Base-by-base conservation (phyloP, 306 rosid species). In the Parietaria judaica region DNA sequence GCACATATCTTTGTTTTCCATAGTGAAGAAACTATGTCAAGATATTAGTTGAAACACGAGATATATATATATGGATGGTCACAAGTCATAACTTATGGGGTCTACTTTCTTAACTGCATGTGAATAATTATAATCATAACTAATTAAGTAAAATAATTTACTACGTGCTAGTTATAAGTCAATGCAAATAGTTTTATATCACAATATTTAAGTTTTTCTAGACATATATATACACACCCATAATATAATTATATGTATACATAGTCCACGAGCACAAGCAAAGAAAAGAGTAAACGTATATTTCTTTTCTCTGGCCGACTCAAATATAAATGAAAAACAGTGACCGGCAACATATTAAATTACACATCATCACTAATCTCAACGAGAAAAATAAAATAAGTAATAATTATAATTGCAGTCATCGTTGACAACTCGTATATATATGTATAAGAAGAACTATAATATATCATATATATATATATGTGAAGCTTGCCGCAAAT, bases 381-480 rank as follows among this genome's bases (percentile, higher is more conserved):
- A 41, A 41, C 6, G 9, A 5, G 9, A 41, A 1, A 5, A 41
- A 41, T 23, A 60, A 16, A 60, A n/a, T 45, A 8, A 6, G 11
- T 5, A 66, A 47, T 14, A 54, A 8, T n/a, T 35, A 17, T 8
- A 46, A 11, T 34, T 9, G 55, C 51, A 43, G 37, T 0, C 16
- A 53, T 35, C 15, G 54, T 65, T 44, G 61, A 55, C 61, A 39
- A 41, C n/a, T 15, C 12, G 54, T 14, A 14, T 56, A 55, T 55
- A 8, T 31, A 55, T 41, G 45, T 41, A 8, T 41, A 41, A 23
- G 31, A 23, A 23, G 2, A 41, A 41, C 45, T 8, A 5, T n/a
- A n/a, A n/a, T n/a, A n/a, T n/a, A n/a, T n/a, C n/a, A n/a, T n/a
- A n/a, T n/a, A n/a, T 41, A 5, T 3, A 41, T 41, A 41, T 41